These are phyloP conservation scores for Limonium bicolor DNA, from an alignment of 148 eudicot genomes.

Conservation along the genomic window DNA sequence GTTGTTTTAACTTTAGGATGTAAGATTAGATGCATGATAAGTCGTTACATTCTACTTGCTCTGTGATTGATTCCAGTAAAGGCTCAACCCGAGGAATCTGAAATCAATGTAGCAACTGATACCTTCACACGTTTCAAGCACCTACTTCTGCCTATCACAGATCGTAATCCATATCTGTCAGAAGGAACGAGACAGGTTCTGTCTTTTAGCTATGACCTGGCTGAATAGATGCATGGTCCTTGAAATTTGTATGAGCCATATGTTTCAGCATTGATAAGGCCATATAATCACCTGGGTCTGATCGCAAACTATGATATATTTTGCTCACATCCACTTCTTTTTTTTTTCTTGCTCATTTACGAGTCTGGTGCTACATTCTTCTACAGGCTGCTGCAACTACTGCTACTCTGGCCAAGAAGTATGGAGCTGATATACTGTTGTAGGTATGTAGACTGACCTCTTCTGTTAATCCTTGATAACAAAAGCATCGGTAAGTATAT, in stretches of 20 bases:
- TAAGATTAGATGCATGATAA: neutral
- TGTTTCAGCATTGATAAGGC: too few relatives aligned
- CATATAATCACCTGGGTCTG: too few relatives aligned
- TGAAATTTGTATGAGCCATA: too few relatives aligned
- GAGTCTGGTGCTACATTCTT: neutral
- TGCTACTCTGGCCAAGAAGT: constrained; percentile 92
- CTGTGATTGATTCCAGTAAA: constrained; percentile 26
- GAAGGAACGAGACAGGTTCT: constrained; percentile 96
- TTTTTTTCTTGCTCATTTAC: too few relatives aligned
- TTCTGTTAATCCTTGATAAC: too few relatives aligned
- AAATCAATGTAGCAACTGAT: constrained; percentile 42
- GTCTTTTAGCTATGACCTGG: neutral
- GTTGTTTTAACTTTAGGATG: neutral
- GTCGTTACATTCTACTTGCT: too few relatives aligned
- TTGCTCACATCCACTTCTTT: neutral
- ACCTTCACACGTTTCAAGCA: constrained; percentile 77
- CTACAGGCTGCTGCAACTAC: constrained; percentile 79
- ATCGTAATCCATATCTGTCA: constrained; percentile 78
- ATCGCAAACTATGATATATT: neutral
- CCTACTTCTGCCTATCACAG: constrained; percentile 85
- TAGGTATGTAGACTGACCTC: constrained; percentile 36
- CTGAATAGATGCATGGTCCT: too few relatives aligned
- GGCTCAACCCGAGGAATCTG: constrained; percentile 55
- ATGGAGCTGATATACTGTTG: constrained; percentile 95
- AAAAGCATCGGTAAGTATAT: too few relatives aligned